Base-by-base conservation (phyloP, 2,329 filamentous ascomycete species). In the Colletotrichum filicis region DNA sequence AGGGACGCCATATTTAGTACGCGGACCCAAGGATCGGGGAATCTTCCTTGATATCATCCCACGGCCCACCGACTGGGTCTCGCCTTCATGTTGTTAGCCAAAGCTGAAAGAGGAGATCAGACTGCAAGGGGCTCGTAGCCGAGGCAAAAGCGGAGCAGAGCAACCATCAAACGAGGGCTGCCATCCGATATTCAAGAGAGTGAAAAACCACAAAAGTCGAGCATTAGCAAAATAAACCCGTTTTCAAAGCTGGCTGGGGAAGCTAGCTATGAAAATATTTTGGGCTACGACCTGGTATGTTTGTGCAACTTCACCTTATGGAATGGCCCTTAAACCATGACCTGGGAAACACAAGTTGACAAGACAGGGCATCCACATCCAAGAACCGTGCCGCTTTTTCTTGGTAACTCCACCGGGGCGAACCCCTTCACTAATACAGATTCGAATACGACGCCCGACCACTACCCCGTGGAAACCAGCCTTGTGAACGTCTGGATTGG, bases 401-500 rank as follows among this genome's bases (percentile, higher is more conserved):
- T 16, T 22, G 42, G n/a, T 49, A 49, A 12, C 59, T 65, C 70
- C 66, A 60, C 66, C 22, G 22, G 26, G 24, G 32, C 30, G 37
- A n/a, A 19, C 46, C 37, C 55, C 60, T 70, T 55, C 59, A 32
- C 70, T 65, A 65, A 28, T n/a, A 60, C 70, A 28, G 19, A 56
- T 73, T 65, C 19, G 70, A 61, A 73, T 62, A 69, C 56, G 55
- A 73, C 42, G n/a, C 24, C 66, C 55, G 66, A 60, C 30, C 55
- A 55, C 59, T 69, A 60, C 66, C 60, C 60, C 70, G 70, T 56
- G 8, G 28, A 37, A 12, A 52, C 24, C 70, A 69, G 70, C 60
- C 59, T 32, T 37, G 59, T 28, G 26, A 9, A 12, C 58, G 49
- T 64, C 59, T 35, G 42, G 42, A 60, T 64, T 69, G 60, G 60